Evolutionary conservation across 73 alveolate genomes (phyloP).

Genomic region (Strombidium stylifer): DNA sequence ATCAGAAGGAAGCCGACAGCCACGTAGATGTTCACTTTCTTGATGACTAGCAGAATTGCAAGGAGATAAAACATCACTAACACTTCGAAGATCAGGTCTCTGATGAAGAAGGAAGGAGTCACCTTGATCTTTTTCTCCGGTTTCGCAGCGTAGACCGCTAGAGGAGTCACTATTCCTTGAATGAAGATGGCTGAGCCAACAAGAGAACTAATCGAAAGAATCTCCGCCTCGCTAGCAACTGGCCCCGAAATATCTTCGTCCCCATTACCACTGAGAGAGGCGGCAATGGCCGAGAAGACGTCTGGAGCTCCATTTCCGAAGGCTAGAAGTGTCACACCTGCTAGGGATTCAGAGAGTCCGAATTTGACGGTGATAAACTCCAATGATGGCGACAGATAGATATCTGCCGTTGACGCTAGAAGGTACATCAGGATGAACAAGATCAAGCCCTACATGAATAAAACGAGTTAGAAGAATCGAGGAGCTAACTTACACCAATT

Average conservation of each 20-base stretch:
- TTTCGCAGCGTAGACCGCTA: background rate
- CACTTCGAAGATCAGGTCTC: too few relatives aligned
- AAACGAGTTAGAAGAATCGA: too few relatives aligned
- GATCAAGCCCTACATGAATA: background rate
- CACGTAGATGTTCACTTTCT: too few relatives aligned
- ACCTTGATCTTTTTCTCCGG: background rate
- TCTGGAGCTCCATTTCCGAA: slow-evolving; percentile 99
- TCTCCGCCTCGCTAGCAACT: too few relatives aligned
- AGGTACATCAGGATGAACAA: slow-evolving; percentile 27
- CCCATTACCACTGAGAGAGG: background rate
- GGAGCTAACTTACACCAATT: too few relatives aligned
- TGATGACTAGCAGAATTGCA: too few relatives aligned
- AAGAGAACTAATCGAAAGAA: slow-evolving; percentile 63
- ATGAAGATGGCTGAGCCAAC: slow-evolving; percentile 70
- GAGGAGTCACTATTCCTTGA: slow-evolving; percentile 36
- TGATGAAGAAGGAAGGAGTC: background rate
- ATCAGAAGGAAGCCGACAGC: slow-evolving; percentile 25
- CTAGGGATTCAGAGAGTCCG: slow-evolving; percentile 58
- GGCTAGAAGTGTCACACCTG: slow-evolving; percentile 92
- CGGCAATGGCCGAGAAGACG: slow-evolving; percentile 87
- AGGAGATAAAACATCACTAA: too few relatives aligned
- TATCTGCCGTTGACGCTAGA: slow-evolving; percentile 82
- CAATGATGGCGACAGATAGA: slow-evolving; percentile 73
- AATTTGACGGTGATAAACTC: slow-evolving; percentile 40
- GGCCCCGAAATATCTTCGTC: background rate